Evolutionary conservation across 192 early-diverging fungal species (phyloP).

Genomic region (Coemansia sp.): DNA sequence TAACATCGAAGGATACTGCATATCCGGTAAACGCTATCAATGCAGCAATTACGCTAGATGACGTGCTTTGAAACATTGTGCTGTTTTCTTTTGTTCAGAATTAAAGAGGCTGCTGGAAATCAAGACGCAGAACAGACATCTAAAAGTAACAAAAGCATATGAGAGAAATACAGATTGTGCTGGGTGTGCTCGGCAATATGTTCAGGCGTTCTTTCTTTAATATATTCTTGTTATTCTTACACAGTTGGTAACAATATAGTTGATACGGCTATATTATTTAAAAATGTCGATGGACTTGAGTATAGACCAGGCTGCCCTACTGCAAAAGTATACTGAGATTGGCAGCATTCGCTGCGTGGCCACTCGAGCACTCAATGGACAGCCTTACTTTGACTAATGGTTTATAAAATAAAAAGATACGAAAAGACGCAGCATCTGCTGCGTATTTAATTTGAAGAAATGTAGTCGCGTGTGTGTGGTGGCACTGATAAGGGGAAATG

Average conservation of each 20-base stretch:
- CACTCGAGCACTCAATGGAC: not conserved
- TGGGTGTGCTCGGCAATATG: not conserved
- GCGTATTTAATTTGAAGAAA: not conserved
- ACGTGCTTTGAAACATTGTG: not conserved
- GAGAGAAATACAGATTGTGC: not conserved
- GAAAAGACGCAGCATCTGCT: not conserved
- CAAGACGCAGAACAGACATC: not conserved
- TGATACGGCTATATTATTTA: not conserved
- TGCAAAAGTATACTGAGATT: not conserved
- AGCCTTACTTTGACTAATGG: not conserved
- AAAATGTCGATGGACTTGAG: not conserved
- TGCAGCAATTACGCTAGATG: not conserved
- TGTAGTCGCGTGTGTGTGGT: not conserved
- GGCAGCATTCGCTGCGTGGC: not conserved
- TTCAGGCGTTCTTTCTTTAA: not conserved
- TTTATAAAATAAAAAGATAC: not conserved
- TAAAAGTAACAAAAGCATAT: not conserved
- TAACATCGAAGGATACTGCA: slow-evolving; percentile 32
- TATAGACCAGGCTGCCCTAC: not conserved
- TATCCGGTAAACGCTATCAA: not conserved
- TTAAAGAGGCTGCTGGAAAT: not conserved
- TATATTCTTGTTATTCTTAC: not conserved
- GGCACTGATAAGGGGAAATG: not conserved
- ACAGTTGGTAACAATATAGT: not conserved
- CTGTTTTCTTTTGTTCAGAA: not conserved